Percentiles rank a stretch among this genome's conserved stretches.
phyloP scores from a whole-genome alignment of 805 yeast genomes.

The Candida coquimbonensis region DNA sequence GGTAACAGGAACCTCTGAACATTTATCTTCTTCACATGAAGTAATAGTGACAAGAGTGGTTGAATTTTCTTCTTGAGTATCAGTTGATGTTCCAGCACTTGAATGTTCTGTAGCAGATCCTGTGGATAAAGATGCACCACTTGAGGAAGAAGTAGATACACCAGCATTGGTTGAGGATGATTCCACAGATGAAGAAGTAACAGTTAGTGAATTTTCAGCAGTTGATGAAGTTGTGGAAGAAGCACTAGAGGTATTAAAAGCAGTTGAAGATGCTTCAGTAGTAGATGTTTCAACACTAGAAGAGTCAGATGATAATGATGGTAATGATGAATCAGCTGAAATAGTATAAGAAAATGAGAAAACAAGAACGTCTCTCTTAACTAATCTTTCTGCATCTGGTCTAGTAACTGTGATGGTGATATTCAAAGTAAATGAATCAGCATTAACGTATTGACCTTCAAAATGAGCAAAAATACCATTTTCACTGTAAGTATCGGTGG shows the following conservation, averaged over 20 bases:
- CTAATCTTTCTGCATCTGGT: slow-evolving; percentile 11
- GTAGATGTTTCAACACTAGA: neutral
- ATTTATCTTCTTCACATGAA: neutral
- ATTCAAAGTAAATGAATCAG: slow-evolving; percentile 1
- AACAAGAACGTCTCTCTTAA: slow-evolving; percentile 5
- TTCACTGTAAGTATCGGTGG: neutral
- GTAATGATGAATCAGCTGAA: neutral
- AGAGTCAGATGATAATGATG: neutral
- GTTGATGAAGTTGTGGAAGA: neutral
- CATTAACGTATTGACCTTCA: slow-evolving; percentile 1
- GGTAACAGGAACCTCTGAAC: neutral
- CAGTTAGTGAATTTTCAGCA: neutral
- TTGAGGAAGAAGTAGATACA: neutral
- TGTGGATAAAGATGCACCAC: neutral
- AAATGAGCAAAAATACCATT: neutral
- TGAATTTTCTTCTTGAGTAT: neutral
- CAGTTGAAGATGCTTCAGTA: neutral
- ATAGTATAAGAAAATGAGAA: slow-evolving; percentile 5
- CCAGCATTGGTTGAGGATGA: neutral
- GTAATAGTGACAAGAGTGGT: neutral
- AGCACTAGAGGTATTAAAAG: neutral
- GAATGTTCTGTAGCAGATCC: neutral
- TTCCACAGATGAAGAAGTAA: neutral
- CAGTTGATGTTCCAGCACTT: neutral
- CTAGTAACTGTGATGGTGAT: slow-evolving; percentile 4